phyloP scores from a whole-genome alignment of 2,329 filamentous ascomycete genomes.

The Sclerotinia sclerotiorum region DNA sequence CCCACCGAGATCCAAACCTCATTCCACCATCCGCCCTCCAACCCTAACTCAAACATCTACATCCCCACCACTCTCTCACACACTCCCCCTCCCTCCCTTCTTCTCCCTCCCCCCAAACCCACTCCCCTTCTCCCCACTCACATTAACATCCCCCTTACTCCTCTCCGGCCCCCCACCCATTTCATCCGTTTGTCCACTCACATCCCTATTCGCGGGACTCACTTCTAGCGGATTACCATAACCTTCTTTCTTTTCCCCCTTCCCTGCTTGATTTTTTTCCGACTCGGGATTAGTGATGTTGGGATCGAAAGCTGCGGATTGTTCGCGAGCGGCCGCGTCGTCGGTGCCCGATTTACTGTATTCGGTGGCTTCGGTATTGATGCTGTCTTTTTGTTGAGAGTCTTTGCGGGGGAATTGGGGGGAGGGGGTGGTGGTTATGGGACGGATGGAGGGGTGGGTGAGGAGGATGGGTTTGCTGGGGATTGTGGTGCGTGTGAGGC shows the following conservation, averaged over 20 bases:
- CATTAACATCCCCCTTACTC: slow-evolving; percentile 44
- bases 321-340: slow-evolving; percentile 52
- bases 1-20: no score
- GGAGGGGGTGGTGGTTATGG: neutral
- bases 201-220: slow-evolving; percentile 59
- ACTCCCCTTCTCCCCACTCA: slow-evolving; percentile 41
- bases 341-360: slow-evolving; percentile 67
- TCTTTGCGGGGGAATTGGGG: slow-evolving; percentile 43
- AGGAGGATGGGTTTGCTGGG: no score
- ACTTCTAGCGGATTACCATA: slow-evolving; percentile 54
- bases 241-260: neutral
- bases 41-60: slow-evolving; percentile 26
- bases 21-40: no score
- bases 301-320: slow-evolving; percentile 67
- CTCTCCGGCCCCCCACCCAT: slow-evolving; percentile 51
- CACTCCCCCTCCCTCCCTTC: slow-evolving; percentile 44
- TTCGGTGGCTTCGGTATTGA: slow-evolving; percentile 66
- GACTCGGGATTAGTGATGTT: slow-evolving; percentile 42
- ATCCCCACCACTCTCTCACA: slow-evolving; percentile 40
- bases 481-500: neutral
- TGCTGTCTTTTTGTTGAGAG: slow-evolving; percentile 57
- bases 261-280: slow-evolving; percentile 48
- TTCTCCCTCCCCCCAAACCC: slow-evolving; percentile 49
- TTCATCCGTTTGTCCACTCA: slow-evolving; percentile 50
- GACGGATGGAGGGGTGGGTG: neutral